phyloP scores from a whole-genome alignment of 148 eudicot genomes.

The Cornus florida region DNA sequence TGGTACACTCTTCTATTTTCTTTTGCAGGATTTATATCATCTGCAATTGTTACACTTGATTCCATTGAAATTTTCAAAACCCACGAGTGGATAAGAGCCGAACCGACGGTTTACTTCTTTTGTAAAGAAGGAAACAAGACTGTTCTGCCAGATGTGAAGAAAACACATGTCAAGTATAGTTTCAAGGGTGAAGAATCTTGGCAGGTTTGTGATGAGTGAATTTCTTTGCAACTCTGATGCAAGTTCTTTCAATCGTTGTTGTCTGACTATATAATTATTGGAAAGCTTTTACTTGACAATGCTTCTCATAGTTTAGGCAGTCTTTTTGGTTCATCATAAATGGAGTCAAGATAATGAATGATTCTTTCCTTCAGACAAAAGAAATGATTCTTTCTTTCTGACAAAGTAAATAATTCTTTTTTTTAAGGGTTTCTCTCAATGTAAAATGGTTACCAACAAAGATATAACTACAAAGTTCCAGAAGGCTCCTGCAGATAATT shows the following conservation, averaged over 20 bases:
- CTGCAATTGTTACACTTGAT: slow-evolving; percentile 54
- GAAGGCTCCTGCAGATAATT: not conserved
- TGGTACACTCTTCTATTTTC: not conserved
- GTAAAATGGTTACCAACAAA: not conserved
- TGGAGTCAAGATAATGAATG: not conserved
- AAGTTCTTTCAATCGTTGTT: not conserved
- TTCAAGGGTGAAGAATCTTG: slow-evolving; percentile 75
- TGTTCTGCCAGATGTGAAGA: slow-evolving; percentile 56
- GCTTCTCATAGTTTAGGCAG: not conserved
- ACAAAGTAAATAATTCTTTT: not conserved
- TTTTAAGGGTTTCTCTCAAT: not conserved
- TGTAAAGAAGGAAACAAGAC: slow-evolving; percentile 58
- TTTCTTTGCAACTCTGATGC: not conserved
- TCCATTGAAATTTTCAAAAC: slow-evolving; percentile 49
- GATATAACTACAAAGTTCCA: not conserved
- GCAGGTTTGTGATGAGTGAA: slow-evolving; percentile 46
- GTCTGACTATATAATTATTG: not conserved
- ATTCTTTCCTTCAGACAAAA: not conserved
- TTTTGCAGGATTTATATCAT: slow-evolving; percentile 35
- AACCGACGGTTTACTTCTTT: slow-evolving; percentile 43
- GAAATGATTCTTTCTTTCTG: not conserved
- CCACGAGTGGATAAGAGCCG: slow-evolving; percentile 40
- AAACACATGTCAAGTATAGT: slow-evolving; percentile 26
- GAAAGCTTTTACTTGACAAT: not conserved
- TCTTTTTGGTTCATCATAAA: not conserved